These are phyloP conservation scores for Conoideocrella luteorostrata DNA, from an alignment of 2,329 filamentous ascomycete genomes.

Conservation along the genomic window DNA sequence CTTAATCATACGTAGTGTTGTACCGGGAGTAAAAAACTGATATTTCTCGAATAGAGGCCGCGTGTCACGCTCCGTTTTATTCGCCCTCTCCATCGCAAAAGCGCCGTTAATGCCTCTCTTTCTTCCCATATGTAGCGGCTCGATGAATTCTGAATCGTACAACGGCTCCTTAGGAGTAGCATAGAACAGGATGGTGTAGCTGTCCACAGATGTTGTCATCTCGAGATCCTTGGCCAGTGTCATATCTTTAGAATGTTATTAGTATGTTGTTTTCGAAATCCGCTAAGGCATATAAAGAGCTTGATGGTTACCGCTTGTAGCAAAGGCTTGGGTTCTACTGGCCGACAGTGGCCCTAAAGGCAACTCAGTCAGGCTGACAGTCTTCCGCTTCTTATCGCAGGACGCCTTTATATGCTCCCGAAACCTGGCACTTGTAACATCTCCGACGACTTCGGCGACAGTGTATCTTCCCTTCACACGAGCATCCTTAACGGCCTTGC, in stretches of 20 bases:
- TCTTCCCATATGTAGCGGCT: conserved; percentile 62
- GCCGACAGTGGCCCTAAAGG: conserved; percentile 34
- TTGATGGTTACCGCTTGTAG: conserved; percentile 38
- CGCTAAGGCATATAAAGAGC: not conserved
- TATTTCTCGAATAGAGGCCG: conserved; percentile 80
- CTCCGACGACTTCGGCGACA: conserved; percentile 54
- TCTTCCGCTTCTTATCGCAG: conserved; percentile 35
- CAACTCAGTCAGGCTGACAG: conserved; percentile 33
- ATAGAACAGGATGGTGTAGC: conserved; percentile 71
- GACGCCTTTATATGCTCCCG: conserved; percentile 36
- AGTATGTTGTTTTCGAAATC: not conserved
- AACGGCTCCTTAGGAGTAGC: conserved; percentile 51
- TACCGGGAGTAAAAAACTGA: conserved; percentile 86
- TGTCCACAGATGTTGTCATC: conserved; percentile 29
- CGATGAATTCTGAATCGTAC: conserved; percentile 62
- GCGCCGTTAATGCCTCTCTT: conserved; percentile 49
- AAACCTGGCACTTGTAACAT: conserved; percentile 35
- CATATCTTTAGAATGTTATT: conserved; percentile 33
- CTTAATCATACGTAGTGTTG: not conserved
- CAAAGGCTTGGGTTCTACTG: conserved; percentile 37
- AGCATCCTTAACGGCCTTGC: conserved; percentile 29
- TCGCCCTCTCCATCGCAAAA: conserved; percentile 28
- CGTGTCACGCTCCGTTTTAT: conserved; percentile 33
- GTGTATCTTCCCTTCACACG: conserved; percentile 34
- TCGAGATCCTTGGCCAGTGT: conserved; percentile 44